These are phyloP conservation scores for Schizothecium vesticola DNA, from an alignment of 495 filamentous ascomycete species.

Conservation along the genomic window DNA sequence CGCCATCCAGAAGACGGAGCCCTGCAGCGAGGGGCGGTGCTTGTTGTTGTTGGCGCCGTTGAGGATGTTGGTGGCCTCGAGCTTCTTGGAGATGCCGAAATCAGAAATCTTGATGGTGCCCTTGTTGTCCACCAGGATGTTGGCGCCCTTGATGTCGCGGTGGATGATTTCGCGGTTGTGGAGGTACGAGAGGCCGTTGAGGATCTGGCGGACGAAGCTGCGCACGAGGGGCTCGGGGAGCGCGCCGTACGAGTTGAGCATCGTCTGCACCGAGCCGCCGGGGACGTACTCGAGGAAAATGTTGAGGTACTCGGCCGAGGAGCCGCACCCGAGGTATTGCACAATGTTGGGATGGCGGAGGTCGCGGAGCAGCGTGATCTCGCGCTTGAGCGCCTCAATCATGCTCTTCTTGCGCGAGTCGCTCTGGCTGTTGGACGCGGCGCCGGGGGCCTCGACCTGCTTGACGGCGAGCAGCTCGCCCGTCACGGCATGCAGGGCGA, in stretches of 20 bases:
- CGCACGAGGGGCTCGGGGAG: constrained; percentile 89
- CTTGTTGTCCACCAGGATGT: constrained; percentile 98
- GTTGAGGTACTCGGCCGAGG: constrained; percentile 87
- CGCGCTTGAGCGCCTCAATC: constrained; percentile 93
- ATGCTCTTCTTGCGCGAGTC: constrained; percentile 94
- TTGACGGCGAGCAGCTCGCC: constrained; percentile 98
- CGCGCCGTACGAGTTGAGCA: constrained; percentile 97
- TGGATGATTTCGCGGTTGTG: constrained; percentile 96
- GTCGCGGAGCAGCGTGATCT: constrained; percentile 90
- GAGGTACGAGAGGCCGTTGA: constrained; percentile 89
- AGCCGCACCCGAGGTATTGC: constrained; percentile 91
- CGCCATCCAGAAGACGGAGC: constrained; percentile 99
- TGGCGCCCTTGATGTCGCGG: constrained; percentile 97
- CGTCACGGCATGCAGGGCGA: constrained; percentile 94
- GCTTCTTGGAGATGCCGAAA: constrained; percentile 94
- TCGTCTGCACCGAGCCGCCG: constrained; percentile 92
- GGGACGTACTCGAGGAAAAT: constrained; percentile 99
- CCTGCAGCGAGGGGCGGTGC: constrained; percentile 87
- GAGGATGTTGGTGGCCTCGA: constrained; percentile 42
- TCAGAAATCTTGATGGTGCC: constrained; percentile 99
- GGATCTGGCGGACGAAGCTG: constrained; percentile 95
- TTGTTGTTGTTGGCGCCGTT: constrained; percentile 61
- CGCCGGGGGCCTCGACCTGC: constrained; percentile 89
- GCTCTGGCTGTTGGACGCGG: constrained; percentile 67
- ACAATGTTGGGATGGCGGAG: constrained; percentile 97